A percentile compares a stretch with the other conserved stretches of the same genome.
Evolutionary conservation across 441 rosid genomes (phyloP).

Genomic region (Metrosideros polymorpha): DNA sequence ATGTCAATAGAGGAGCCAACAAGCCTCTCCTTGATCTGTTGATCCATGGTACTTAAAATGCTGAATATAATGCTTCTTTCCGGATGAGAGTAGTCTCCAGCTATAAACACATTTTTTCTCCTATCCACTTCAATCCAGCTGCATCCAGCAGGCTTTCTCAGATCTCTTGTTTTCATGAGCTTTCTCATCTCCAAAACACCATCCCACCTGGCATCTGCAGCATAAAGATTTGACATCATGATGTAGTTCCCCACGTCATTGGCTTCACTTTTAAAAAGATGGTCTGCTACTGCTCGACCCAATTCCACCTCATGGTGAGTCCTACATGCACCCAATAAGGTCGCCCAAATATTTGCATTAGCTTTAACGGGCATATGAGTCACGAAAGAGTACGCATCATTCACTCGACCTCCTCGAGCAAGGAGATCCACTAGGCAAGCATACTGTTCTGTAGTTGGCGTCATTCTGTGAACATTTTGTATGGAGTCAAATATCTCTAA

Average conservation of each 20-base stretch:
- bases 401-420: constrained; percentile 67
- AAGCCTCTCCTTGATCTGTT: constrained; percentile 45
- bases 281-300: constrained; percentile 46
- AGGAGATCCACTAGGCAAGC: constrained; percentile 75
- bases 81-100: constrained; percentile 69
- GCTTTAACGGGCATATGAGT: constrained; percentile 48
- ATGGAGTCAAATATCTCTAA: constrained; percentile 49
- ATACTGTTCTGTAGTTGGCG: constrained; percentile 70
- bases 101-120: constrained; percentile 46
- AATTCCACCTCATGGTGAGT: constrained; percentile 53
- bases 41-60: constrained; percentile 28
- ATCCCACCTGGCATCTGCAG: constrained; percentile 74
- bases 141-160: constrained; percentile 77
- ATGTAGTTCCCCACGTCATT: constrained; percentile 52
- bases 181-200: constrained; percentile 65
- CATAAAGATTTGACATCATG: constrained; percentile 69
- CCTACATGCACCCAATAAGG: constrained; percentile 71
- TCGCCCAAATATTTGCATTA: constrained; percentile 64
- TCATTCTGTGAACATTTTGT: constrained; percentile 39
- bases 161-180: constrained; percentile 49
- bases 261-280: constrained; percentile 51
- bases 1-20: constrained; percentile 11
- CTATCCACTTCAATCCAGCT: constrained; percentile 86
- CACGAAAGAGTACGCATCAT: constrained; percentile 55
- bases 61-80: constrained; percentile 32